A percentile compares a stretch with the other conserved stretches of the same genome.
Conservation (phyloP, 768 basidiomycete species). For the Lactifluus pinguis region DNA sequence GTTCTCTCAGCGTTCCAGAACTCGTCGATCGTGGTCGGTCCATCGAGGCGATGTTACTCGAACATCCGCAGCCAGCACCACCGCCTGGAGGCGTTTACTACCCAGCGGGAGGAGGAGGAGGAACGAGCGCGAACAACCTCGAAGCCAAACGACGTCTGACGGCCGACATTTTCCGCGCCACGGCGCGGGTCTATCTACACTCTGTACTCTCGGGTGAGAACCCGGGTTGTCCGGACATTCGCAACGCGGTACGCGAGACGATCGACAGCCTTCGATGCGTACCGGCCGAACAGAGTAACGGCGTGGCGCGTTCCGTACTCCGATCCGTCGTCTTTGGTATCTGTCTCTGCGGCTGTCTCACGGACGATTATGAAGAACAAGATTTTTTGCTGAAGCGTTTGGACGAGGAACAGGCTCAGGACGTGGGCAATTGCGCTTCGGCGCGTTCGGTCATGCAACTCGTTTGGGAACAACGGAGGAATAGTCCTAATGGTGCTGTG, state of each 20-base stretch:
- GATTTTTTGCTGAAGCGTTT: slow-evolving; percentile 38
- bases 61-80: neutral
- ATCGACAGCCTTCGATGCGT: slow-evolving; percentile 38
- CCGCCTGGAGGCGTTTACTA: neutral
- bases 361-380: slow-evolving; percentile 40
- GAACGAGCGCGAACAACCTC: slow-evolving; percentile 21
- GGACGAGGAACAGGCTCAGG: slow-evolving; percentile 40
- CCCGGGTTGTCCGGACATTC: slow-evolving; percentile 58
- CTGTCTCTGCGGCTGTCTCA: slow-evolving; percentile 63
- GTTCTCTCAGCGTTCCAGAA: slow-evolving; percentile 48
- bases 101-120: neutral
- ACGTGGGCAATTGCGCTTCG: slow-evolving; percentile 57
- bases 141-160: slow-evolving; percentile 30
- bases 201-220: slow-evolving; percentile 67
- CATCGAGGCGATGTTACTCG: slow-evolving; percentile 41
- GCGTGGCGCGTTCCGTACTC: slow-evolving; percentile 44
- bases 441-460: slow-evolving; percentile 43
- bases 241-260: slow-evolving; percentile 42
- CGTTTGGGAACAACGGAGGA: slow-evolving; percentile 43
- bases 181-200: slow-evolving; percentile 66
- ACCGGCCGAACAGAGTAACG: slow-evolving; percentile 25
- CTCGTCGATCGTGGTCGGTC: slow-evolving; percentile 45
- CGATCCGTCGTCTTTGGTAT: slow-evolving; percentile 74
- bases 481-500: slow-evolving; percentile 20
- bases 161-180: slow-evolving; percentile 54